phyloP scores from a whole-genome alignment of 75 land plant species.

The Ceratopteris richardii region DNA sequence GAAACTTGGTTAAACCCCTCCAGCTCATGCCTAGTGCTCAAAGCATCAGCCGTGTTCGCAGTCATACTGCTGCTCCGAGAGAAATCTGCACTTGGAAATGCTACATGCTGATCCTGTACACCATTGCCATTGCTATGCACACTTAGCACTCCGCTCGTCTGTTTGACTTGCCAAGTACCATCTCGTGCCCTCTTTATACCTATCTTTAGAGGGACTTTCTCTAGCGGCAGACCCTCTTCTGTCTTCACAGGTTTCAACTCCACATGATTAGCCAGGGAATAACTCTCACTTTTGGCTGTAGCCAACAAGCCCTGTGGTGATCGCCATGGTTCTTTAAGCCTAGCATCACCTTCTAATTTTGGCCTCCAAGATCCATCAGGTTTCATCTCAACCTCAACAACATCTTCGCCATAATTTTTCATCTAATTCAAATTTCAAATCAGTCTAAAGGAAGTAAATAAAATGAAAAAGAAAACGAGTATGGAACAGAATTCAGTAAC shows the following conservation, averaged over 20 bases:
- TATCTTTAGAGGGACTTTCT: conserved; percentile 43
- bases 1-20: conserved; percentile 36
- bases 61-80: conserved; percentile 77
- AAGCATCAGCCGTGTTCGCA: conserved; percentile 60
- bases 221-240: conserved; percentile 56
- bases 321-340: conserved; percentile 41
- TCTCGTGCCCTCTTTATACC: conserved; percentile 71
- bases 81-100: conserved; percentile 23
- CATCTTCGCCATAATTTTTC: conserved; percentile 73
- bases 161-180: conserved; percentile 76
- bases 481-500: background rate
- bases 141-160: conserved; percentile 30
- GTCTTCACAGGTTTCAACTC: conserved; percentile 33
- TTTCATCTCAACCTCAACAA: conserved; percentile 81
- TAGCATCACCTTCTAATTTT: conserved; percentile 46
- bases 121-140: conserved; percentile 6
- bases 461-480: background rate
- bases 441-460: background rate
- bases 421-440: conserved; percentile 31
- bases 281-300: conserved; percentile 21
- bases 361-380: conserved; percentile 97
- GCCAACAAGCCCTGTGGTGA: conserved; percentile 29
- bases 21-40: conserved; percentile 75
- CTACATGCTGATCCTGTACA: conserved; percentile 9
- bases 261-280: conserved; percentile 10